A percentile compares a stretch with the other conserved stretches of the same genome.
Evolutionary conservation across 2,329 filamentous ascomycete species (phyloP).

Genomic region (Colletotrichum horii): DNA sequence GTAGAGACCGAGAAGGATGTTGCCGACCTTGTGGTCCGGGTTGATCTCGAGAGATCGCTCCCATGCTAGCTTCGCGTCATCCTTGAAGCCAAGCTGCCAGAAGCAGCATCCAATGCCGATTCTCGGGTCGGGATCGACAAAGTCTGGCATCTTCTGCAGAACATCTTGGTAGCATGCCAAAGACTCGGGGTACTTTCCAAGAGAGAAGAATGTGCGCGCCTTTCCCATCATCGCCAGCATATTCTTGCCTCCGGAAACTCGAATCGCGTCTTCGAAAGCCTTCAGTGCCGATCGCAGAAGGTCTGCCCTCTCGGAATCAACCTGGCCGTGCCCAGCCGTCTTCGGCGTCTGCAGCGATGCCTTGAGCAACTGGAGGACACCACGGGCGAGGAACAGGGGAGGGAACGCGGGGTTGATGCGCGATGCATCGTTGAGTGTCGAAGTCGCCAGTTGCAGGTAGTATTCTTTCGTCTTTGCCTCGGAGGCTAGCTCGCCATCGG

Average conservation of each 20-base stretch:
- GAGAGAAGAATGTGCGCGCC: constrained; percentile 83
- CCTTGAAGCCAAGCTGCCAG: constrained; percentile 95
- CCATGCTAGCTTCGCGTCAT: constrained; percentile 91
- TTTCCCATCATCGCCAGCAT: constrained; percentile 92
- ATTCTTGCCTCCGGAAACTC: constrained; percentile 84
- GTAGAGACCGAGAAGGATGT: constrained; percentile 88
- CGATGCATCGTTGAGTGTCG: constrained; percentile 92
- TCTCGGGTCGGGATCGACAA: constrained; percentile 91
- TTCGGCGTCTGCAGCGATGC: constrained; percentile 83
- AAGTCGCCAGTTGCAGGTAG: constrained; percentile 89
- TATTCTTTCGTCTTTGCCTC: constrained; percentile 91
- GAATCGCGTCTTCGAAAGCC: constrained; percentile 92
- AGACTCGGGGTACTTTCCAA: constrained; percentile 85
- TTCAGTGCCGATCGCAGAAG: constrained; percentile 85
- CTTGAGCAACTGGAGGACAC: constrained; percentile 85
- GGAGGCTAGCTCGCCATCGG: constrained; percentile 67
- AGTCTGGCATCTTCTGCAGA: constrained; percentile 81
- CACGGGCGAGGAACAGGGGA: constrained; percentile 88
- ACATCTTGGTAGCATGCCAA: constrained; percentile 87
- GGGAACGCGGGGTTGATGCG: constrained; percentile 92
- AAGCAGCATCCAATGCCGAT: constrained; percentile 97
- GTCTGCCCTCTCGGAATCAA: constrained; percentile 78
- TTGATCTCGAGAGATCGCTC: constrained; percentile 82
- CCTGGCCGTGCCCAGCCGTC: constrained; percentile 65
- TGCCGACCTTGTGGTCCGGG: constrained; percentile 85